phyloP scores from a whole-genome alignment of 2,329 filamentous ascomycete species.

The Huntiella omanensis region DNA sequence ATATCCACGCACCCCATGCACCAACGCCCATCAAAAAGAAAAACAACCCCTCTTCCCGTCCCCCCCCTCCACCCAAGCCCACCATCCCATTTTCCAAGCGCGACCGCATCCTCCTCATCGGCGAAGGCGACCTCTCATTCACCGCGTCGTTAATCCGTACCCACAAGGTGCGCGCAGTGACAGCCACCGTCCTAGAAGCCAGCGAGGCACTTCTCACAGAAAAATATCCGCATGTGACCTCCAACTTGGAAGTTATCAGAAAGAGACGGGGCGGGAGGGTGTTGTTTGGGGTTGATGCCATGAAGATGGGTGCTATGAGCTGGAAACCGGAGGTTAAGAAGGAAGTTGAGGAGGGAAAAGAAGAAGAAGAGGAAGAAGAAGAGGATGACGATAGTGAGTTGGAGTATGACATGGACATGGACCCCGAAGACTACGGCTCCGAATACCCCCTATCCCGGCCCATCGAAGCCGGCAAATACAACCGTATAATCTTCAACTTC shows the following conservation, averaged over 20 bases:
- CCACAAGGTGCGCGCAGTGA: conserved; percentile 47
- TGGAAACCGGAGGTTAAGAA: conserved; percentile 16
- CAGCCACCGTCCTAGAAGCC: conserved; percentile 50
- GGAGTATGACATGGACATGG: too few species aligned
- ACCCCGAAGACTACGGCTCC: not conserved
- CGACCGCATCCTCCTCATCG: conserved; percentile 55
- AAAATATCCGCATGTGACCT: conserved; percentile 57
- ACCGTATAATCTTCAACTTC: conserved; percentile 87
- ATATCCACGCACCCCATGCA: conserved; percentile 2
- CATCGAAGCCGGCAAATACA: conserved; percentile 30
- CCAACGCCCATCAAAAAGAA: conserved; percentile 13
- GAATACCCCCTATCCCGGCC: not conserved
- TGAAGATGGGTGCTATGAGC: conserved; percentile 33
- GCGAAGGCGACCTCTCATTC: conserved; percentile 70
- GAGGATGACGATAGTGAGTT: conserved; percentile 9
- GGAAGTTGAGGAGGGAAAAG: too few species aligned
- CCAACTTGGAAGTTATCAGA: conserved; percentile 35
- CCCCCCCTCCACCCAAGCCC: conserved; percentile 6
- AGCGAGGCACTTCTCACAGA: conserved; percentile 34
- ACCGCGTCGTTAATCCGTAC: conserved; percentile 45
- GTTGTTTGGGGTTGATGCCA: conserved; percentile 48
- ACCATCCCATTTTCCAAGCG: conserved; percentile 48
- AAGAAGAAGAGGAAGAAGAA: too few species aligned
- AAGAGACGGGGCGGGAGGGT: conserved; percentile 22
- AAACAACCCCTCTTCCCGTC: conserved; percentile 12